These are phyloP conservation scores for Botrytis porri DNA, from an alignment of 2,329 filamentous ascomycete genomes.

Conservation along the genomic window DNA sequence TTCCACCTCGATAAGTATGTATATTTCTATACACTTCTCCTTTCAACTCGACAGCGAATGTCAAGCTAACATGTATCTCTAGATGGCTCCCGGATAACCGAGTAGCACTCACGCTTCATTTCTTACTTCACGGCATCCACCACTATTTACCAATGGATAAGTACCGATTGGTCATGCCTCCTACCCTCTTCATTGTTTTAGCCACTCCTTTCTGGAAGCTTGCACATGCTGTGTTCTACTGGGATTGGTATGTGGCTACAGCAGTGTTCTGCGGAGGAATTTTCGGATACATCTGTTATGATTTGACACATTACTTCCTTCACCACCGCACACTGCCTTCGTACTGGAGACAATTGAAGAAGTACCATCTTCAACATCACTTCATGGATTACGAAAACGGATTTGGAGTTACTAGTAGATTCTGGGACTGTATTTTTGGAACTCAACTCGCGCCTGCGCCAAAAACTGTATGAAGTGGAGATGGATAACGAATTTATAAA, in stretches of 20 bases:
- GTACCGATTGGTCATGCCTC: slow-evolving; percentile 95
- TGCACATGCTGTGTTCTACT: slow-evolving; percentile 76
- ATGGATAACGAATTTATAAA: slow-evolving; percentile 10
- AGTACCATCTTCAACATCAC: slow-evolving; percentile 95
- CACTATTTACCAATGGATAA: slow-evolving; percentile 99
- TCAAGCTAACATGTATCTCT: slow-evolving; percentile 33
- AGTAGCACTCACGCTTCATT: slow-evolving; percentile 81
- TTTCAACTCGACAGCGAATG: not conserved
- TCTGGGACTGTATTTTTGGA: slow-evolving; percentile 93
- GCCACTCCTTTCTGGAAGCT: slow-evolving; percentile 91
- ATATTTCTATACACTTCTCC: not conserved
- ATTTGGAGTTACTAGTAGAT: slow-evolving; percentile 92
- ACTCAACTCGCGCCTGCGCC: slow-evolving; percentile 63
- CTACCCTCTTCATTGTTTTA: slow-evolving; percentile 77
- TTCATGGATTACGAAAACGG: slow-evolving; percentile 98
- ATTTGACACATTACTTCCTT: slow-evolving; percentile 97
- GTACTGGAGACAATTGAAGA: slow-evolving; percentile 92
- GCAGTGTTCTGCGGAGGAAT: slow-evolving; percentile 85
- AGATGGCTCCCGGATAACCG: slow-evolving; percentile 90
- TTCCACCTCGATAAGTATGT: slow-evolving; percentile 92
- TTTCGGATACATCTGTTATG: slow-evolving; percentile 94
- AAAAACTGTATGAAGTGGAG: slow-evolving; percentile 27
- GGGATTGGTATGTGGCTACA: slow-evolving; percentile 78
- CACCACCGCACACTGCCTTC: slow-evolving; percentile 89
- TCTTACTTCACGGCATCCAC: slow-evolving; percentile 93